Evolutionary conservation across 1,284 basidiomycete genomes (phyloP).

Genomic region (Trametes sp.): DNA sequence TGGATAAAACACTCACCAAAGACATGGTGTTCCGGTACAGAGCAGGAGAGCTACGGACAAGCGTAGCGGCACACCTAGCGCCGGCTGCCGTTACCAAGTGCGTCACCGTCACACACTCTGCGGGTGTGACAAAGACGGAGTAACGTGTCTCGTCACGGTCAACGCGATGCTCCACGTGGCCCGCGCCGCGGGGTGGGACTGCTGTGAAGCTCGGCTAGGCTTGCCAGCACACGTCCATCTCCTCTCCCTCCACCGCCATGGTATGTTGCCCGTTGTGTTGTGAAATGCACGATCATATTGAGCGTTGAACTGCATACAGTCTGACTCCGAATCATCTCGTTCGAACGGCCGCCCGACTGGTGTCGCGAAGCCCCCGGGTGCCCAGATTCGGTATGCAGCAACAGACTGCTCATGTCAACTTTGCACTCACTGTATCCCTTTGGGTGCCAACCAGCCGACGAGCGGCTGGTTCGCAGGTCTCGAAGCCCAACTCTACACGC

Average conservation of each 20-base stretch:
- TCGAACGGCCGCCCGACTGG: slow-evolving; percentile 41
- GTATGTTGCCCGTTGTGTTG: slow-evolving; percentile 33
- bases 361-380: slow-evolving; percentile 76
- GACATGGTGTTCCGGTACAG: slow-evolving; percentile 42
- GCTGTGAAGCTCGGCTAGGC: slow-evolving; percentile 19
- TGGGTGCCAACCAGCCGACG: slow-evolving; percentile 77
- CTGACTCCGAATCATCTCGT: slow-evolving; percentile 46
- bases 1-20: slow-evolving; percentile 44
- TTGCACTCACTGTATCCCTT: too few species aligned
- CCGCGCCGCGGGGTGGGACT: slow-evolving; percentile 4
- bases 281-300: not conserved
- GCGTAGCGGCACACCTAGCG: not conserved
- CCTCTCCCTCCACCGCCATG: slow-evolving; percentile 36
- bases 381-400: slow-evolving; percentile 74
- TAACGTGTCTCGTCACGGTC: slow-evolving; percentile 1
- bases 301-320: slow-evolving; percentile 31
- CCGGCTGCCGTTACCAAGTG: slow-evolving; percentile 21
- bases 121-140: not conserved
- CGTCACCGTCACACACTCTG: slow-evolving; percentile 23
- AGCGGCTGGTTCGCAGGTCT: slow-evolving; percentile 71
- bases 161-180: slow-evolving; percentile 33
- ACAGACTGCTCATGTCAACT: not conserved
- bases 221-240: slow-evolving; percentile 42
- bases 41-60: not conserved
- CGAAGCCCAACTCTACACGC: slow-evolving; percentile 88